A percentile compares a stretch with the other conserved stretches of the same genome.
Evolutionary conservation across 352 stramenopile species (phyloP).

Genomic region (Pythium oligandrum): DNA sequence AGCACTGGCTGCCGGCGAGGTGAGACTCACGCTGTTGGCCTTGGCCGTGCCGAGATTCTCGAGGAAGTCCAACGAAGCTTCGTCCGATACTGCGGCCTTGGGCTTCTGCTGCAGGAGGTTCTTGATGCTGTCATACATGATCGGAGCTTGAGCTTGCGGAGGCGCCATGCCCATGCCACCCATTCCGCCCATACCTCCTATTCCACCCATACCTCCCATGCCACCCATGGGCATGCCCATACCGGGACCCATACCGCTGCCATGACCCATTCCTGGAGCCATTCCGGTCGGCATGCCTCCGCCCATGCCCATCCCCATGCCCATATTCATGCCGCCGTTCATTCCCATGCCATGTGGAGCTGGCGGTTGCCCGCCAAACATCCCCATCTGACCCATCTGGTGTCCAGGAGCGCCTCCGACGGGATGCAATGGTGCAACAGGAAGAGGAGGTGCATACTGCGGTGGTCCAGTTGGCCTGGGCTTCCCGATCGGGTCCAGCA

Average conservation of each 20-base stretch:
- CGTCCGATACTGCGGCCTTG: constrained; percentile 31
- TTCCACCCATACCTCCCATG: constrained; percentile 7
- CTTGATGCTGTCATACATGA: constrained; percentile 86
- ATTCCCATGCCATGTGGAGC: background rate
- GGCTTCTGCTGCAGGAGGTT: constrained; percentile 75
- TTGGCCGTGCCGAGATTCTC: constrained; percentile 44
- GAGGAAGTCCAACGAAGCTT: constrained; percentile 63
- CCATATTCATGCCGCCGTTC: constrained; percentile 2
- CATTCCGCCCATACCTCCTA: constrained; percentile 7
- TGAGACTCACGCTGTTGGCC: constrained; percentile 27
- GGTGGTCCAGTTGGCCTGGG: constrained; percentile 48
- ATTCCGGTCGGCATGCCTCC: constrained; percentile 1
- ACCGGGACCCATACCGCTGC: constrained; percentile 7
- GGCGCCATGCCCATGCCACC: constrained; percentile 2
- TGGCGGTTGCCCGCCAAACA: too few relatives aligned
- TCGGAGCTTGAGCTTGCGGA: constrained; percentile 17
- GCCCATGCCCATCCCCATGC: constrained; percentile 19
- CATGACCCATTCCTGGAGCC: constrained; percentile 1
- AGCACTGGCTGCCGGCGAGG: constrained; percentile 13
- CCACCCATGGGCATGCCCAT: constrained; percentile 11
- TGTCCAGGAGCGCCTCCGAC: background rate
- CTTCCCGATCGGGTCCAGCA: constrained; percentile 71
- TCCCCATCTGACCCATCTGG: too few relatives aligned
- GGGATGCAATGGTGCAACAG: constrained; percentile 24
- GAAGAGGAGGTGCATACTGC: constrained; percentile 21